phyloP scores from a whole-genome alignment of 306 rosid species.

The Malus fusca region DNA sequence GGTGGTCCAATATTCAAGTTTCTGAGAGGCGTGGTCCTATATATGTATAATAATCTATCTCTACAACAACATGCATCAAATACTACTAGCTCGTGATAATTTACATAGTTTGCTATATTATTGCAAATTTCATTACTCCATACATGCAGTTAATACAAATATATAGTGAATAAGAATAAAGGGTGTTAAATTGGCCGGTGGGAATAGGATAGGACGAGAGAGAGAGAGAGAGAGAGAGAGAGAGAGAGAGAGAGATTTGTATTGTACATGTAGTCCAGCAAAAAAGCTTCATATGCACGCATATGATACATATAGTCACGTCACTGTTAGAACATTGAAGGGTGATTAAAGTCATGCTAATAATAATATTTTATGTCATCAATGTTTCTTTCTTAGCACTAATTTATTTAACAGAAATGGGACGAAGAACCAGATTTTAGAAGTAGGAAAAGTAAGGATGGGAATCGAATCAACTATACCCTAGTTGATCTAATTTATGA shows the following conservation, averaged over 20 bases:
- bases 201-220: background rate
- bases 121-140: background rate
- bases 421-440: background rate
- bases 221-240: background rate
- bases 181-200: background rate
- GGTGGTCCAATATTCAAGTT: conserved; percentile 19
- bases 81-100: background rate
- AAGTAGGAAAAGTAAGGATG: background rate
- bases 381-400: background rate
- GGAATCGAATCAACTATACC: background rate
- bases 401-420: background rate
- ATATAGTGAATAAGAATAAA: too few relatives aligned
- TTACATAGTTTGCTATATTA: background rate
- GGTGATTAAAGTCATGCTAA: background rate
- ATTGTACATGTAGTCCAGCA: background rate
- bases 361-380: background rate
- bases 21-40: conserved; percentile 16
- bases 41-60: background rate
- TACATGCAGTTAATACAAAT: background rate
- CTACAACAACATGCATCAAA: background rate
- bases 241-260: too few relatives aligned
- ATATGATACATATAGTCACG: background rate
- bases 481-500: background rate
- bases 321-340: background rate
- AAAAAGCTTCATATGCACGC: background rate